These are phyloP conservation scores for Dothistroma pini DNA, from an alignment of 2,329 filamentous ascomycete species.

Conservation along the genomic window DNA sequence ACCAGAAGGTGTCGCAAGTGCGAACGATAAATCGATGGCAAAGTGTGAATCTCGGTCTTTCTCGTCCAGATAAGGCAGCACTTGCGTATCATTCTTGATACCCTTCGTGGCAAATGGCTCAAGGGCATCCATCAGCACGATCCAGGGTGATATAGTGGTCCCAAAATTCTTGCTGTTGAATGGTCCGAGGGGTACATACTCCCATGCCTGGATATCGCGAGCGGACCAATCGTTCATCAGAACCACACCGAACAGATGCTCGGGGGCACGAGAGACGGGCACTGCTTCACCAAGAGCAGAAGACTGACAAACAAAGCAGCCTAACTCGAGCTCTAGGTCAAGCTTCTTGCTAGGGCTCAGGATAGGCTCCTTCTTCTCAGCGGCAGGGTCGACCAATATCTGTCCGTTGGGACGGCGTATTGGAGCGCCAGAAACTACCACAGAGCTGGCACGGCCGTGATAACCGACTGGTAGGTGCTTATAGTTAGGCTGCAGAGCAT, in stretches of 20 bases:
- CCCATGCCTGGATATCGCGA: constrained; percentile 77
- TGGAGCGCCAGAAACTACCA: constrained; percentile 70
- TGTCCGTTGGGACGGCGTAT: constrained; percentile 73
- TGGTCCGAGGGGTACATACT: constrained; percentile 72
- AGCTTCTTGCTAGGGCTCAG: constrained; percentile 63
- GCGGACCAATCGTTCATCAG: constrained; percentile 87
- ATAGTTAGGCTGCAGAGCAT: constrained; percentile 78
- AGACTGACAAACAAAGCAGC: constrained; percentile 64
- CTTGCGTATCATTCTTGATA: constrained; percentile 51
- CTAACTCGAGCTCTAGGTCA: constrained; percentile 78
- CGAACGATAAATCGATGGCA: constrained; percentile 66
- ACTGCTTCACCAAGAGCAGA: constrained; percentile 65
- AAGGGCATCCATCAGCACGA: constrained; percentile 71
- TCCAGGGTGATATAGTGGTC: constrained; percentile 73
- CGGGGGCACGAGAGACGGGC: constrained; percentile 60
- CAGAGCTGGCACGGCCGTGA: constrained; percentile 71
- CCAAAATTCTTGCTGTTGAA: constrained; percentile 84
- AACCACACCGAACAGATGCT: constrained; percentile 74
- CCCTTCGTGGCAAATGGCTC: constrained; percentile 63
- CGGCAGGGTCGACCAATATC: constrained; percentile 61
- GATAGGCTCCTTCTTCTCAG: constrained; percentile 58
- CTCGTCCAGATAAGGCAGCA: constrained; percentile 64
- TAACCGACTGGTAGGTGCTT: constrained; percentile 78
- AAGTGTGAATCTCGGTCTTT: constrained; percentile 57
- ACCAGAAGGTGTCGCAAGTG: constrained; percentile 50